Base-by-base conservation (phyloP, 2,329 filamentous ascomycete genomes). In the Xylogone sp. region DNA sequence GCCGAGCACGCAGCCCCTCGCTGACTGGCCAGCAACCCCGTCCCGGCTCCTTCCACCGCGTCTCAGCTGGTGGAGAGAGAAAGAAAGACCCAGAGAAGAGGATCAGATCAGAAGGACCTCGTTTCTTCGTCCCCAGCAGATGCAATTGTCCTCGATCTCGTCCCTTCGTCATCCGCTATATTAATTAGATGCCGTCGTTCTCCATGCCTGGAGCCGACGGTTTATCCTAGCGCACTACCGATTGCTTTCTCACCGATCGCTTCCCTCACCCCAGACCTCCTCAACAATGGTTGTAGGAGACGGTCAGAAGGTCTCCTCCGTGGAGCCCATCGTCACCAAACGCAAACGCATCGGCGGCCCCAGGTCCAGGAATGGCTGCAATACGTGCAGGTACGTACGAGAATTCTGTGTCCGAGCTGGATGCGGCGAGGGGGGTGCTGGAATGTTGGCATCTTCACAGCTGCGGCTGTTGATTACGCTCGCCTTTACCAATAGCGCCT, bases 371-470 rank as follows among this genome's bases (percentile, higher is more conserved):
- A 57, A 44, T 24, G 51, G 55, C 9, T 57, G 53, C 39, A 52
- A 45, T 29, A 55, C 53, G 29, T 57, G 55, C 53, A 55, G 52
- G 55, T 52, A 51, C 24, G 53, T 46, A 22, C 34, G 55, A 50
- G 50, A 21, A 51, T 46, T 19, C 34, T 4, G n/a, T 39, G n/a
- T 18, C 8, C 10, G n/a, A 6, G 4, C 34, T 39, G 34, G n/a
- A 39, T 39, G 34, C 34, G n/a, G 13, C 24, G n/a, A 5, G 34
- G 34, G 12, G n/a, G n/a, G 5, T 9, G 8, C 13, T 16, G n/a
- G n/a, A 39, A 13, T 9, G 8, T 18, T 16, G n/a, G 34, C 34
- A 16, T 39, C 12, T 16, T n/a, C 8, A 16, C 10, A 18, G n/a
- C 34, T 16, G 34, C 34, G n/a, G 34, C 34, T 39, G 34, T 39